Conservation (phyloP, 228 moss, liverwort and hornwort species). For the Sphagnum magellanicum region DNA sequence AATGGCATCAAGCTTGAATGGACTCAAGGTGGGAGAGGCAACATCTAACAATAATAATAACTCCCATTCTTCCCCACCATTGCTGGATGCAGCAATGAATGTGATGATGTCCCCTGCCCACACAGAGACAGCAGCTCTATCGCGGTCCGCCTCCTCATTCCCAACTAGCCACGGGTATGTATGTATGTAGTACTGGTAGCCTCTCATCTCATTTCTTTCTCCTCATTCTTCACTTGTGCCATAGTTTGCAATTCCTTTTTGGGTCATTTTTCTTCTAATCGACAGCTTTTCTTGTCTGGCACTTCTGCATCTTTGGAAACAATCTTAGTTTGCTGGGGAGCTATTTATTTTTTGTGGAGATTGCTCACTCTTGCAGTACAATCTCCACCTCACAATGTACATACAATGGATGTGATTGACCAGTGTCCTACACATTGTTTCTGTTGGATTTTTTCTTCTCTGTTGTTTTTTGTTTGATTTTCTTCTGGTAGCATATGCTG, state of each 20-base stretch:
- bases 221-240: no score
- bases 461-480: neutral
- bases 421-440: neutral
- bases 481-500: neutral
- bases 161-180: conserved; percentile 86
- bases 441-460: no score
- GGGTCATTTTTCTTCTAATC: no score
- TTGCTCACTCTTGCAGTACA: no score
- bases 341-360: no score
- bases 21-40: conserved; percentile 83
- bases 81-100: conserved; percentile 31
- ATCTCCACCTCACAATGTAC: no score
- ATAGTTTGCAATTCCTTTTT: no score
- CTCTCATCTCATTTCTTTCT: no score
- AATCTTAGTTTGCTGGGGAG: no score
- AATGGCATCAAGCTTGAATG: conserved; percentile 98
- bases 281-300: no score
- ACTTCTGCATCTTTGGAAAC: no score
- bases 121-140: conserved; percentile 83
- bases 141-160: conserved; percentile 95
- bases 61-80: conserved; percentile 56
- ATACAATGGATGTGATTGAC: neutral
- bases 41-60: conserved; percentile 23
- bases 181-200: no score
- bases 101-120: conserved; percentile 75